Conservation (phyloP, 768 basidiomycete genomes). For the Lenzites betulinus region DNA sequence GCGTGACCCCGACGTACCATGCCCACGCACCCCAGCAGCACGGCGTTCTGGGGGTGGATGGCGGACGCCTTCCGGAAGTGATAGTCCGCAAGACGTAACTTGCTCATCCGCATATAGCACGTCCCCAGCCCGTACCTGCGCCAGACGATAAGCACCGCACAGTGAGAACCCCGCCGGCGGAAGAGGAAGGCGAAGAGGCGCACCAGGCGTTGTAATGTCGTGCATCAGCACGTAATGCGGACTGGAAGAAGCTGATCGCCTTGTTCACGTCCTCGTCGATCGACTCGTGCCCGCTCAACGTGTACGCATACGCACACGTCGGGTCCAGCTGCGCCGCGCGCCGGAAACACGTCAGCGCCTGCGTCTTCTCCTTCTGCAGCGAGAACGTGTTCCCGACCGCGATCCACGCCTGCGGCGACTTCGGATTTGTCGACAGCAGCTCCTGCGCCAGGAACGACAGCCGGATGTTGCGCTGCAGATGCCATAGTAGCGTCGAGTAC, state of each 20-base stretch:
- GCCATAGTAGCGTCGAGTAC: slow-evolving; percentile 96
- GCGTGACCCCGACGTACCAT: slow-evolving; percentile 63
- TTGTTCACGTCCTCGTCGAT: slow-evolving; percentile 94
- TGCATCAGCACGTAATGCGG: slow-evolving; percentile 85
- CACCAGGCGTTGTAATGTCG: slow-evolving; percentile 99
- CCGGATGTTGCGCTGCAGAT: slow-evolving; percentile 79
- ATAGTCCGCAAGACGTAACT: slow-evolving; percentile 91
- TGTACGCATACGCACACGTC: slow-evolving; percentile 92
- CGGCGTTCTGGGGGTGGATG: slow-evolving; percentile 93
- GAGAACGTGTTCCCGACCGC: slow-evolving; percentile 96
- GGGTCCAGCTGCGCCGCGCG: slow-evolving; percentile 90
- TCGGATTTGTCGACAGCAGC: slow-evolving; percentile 81
- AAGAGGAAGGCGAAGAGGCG: slow-evolving; percentile 35
- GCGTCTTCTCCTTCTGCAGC: slow-evolving; percentile 88
- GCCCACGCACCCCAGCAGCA: slow-evolving; percentile 94
- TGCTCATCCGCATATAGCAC: slow-evolving; percentile 94
- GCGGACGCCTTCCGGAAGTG: slow-evolving; percentile 91
- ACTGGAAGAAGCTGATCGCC: slow-evolving; percentile 90
- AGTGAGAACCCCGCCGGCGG: slow-evolving; percentile 8
- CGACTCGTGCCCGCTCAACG: slow-evolving; percentile 94
- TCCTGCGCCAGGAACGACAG: slow-evolving; percentile 94
- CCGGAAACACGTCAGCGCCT: slow-evolving; percentile 92
- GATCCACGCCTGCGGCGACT: slow-evolving; percentile 90
- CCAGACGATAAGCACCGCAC: slow-evolving; percentile 21
- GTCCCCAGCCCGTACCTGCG: slow-evolving; percentile 97